These are phyloP conservation scores for Porphyrellus cyaneotinctus DNA, from an alignment of 768 basidiomycete genomes.

Conservation along the genomic window DNA sequence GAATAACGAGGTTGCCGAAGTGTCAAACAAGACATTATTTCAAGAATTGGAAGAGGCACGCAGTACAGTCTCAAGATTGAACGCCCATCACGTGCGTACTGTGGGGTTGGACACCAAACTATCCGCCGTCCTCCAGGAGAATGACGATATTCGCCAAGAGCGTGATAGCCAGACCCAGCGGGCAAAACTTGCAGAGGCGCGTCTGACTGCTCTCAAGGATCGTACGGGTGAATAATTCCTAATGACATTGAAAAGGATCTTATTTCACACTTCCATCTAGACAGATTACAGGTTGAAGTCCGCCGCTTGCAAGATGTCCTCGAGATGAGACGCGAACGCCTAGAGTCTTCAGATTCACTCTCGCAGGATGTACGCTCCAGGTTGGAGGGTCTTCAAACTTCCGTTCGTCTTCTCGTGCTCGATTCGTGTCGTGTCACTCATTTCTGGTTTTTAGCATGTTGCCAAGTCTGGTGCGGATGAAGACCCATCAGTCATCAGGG, in stretches of 20 bases:
- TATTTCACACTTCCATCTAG: conserved; percentile 34
- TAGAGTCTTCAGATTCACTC: conserved; percentile 65
- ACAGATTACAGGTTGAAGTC: conserved; percentile 67
- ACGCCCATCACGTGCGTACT: conserved; percentile 64
- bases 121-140: conserved; percentile 62
- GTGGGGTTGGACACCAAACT: conserved; percentile 69
- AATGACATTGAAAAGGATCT: background rate
- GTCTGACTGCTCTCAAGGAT: conserved; percentile 60
- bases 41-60: conserved; percentile 75
- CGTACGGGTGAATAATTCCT: conserved; percentile 48
- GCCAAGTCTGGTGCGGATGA: conserved; percentile 37
- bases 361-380: conserved; percentile 61
- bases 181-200: conserved; percentile 63
- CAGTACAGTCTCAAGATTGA: conserved; percentile 60
- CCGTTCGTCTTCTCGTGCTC: conserved; percentile 38
- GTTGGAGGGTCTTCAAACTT: conserved; percentile 55
- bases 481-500: conserved; percentile 57
- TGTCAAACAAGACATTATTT: conserved; percentile 68
- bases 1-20: conserved; percentile 78
- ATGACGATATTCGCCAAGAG: conserved; percentile 83
- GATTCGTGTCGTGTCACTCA: conserved; percentile 12
- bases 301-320: conserved; percentile 58
- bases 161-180: conserved; percentile 65
- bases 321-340: conserved; percentile 55
- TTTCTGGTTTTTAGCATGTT: conserved; percentile 33